These are phyloP conservation scores for Mycena sp. DNA, from an alignment of 1,284 basidiomycete species.

Conservation along the genomic window DNA sequence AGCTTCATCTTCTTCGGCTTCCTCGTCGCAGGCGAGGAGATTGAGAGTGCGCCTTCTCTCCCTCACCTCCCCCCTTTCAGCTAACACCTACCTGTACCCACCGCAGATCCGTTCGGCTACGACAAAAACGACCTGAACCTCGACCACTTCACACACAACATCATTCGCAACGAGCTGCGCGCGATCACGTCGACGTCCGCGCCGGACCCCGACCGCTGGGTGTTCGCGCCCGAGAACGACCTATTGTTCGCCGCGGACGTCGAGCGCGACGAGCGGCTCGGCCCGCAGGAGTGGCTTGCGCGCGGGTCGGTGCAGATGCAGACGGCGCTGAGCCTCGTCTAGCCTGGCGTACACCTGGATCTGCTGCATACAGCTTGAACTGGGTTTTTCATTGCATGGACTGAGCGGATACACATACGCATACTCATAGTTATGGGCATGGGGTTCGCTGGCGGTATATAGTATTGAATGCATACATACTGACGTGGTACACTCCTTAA, in stretches of 20 bases:
- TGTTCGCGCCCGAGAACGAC: conserved; percentile 66
- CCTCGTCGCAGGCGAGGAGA: conserved; percentile 74
- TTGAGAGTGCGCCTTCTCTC: conserved; percentile 61
- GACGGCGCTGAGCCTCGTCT: conserved; percentile 16
- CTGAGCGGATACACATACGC: no score
- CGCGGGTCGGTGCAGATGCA: conserved; percentile 56
- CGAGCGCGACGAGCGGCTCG: conserved; percentile 48
- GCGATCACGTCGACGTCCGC: conserved; percentile 64
- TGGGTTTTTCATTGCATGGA: no score
- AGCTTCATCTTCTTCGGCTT: conserved; percentile 75
- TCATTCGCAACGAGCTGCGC: conserved; percentile 71
- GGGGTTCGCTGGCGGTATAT: no score
- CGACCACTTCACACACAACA: conserved; percentile 72
- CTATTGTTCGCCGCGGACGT: conserved; percentile 52
- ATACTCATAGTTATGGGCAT: no score
- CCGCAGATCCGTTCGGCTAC: conserved; percentile 50
- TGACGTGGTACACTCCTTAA: no score
- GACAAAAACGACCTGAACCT: conserved; percentile 77
- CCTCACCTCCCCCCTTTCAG: neutral
- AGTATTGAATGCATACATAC: no score
- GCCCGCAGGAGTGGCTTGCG: conserved; percentile 64
- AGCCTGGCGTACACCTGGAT: no score
- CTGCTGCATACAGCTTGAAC: no score
- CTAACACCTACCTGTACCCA: neutral
- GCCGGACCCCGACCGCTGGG: conserved; percentile 65